Conservation (phyloP, 2,329 filamentous ascomycete species). For the Samsoniella hepiali region DNA sequence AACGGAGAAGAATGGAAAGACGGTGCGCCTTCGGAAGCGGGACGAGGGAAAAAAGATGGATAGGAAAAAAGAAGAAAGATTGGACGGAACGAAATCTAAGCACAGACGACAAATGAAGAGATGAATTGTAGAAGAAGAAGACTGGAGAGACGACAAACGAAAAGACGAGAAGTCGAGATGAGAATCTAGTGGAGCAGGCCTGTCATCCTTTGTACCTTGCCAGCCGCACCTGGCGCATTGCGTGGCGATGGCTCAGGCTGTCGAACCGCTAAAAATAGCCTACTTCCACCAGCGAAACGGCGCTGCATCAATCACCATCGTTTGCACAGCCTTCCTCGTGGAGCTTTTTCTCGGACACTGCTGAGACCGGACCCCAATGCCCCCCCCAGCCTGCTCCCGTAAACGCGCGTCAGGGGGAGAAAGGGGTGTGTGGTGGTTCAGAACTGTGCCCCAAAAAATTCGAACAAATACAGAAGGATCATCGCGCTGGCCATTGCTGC, state of each 20-base stretch:
- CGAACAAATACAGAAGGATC: not conserved
- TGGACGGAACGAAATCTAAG: not conserved
- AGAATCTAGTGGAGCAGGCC: conserved; percentile 1
- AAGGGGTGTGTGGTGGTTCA: not conserved
- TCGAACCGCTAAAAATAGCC: conserved; percentile 3
- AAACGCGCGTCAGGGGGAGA: not conserved
- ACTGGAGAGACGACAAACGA: not conserved
- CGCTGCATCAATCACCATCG: not conserved
- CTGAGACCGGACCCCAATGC: not conserved
- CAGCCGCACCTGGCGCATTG: not conserved
- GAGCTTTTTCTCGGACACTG: not conserved
- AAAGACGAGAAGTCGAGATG: not conserved
- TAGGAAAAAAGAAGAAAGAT: not conserved
- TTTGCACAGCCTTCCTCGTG: conserved; percentile 5
- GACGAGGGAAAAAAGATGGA: not conserved
- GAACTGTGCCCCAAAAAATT: too few relatives aligned
- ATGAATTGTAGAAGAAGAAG: not conserved
- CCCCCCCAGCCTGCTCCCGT: not conserved
- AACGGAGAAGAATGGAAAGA: not conserved
- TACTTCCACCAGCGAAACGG: not conserved
- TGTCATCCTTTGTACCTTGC: not conserved
- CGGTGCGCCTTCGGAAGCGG: not conserved
- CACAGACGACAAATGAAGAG: not conserved
- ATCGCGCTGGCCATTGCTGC: not conserved
- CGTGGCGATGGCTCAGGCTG: not conserved